phyloP scores from a whole-genome alignment of 2,329 filamentous ascomycete species.

The Colletotrichum lini region DNA sequence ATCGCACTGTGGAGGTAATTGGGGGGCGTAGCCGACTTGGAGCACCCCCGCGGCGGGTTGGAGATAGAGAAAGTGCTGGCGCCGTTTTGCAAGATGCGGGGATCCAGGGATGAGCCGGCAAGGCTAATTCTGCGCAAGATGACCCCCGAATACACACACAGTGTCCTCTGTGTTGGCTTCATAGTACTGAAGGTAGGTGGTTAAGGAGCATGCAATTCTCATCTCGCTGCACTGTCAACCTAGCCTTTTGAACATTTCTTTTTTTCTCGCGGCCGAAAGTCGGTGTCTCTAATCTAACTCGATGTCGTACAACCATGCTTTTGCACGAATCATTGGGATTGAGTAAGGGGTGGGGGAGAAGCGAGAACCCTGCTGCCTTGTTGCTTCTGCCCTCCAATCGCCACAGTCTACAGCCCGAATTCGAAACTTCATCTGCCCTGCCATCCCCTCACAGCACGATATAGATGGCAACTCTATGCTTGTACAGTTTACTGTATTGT shows the following conservation, averaged over 20 bases:
- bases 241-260: background rate
- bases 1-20: constrained; percentile 38
- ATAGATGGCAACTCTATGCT: constrained; percentile 21
- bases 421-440: background rate
- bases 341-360: background rate
- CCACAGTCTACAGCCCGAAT: background rate
- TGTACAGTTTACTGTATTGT: constrained; percentile 16
- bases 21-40: background rate
- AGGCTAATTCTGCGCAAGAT: background rate
- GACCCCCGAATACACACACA: constrained; percentile 5
- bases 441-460: constrained; percentile 9
- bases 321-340: background rate
- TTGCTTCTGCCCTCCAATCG: background rate
- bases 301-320: constrained; percentile 10
- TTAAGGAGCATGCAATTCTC: background rate
- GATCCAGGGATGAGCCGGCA: constrained; percentile 11
- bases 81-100: constrained; percentile 15
- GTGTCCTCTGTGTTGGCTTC: background rate
- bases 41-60: background rate
- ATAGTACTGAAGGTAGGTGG: background rate
- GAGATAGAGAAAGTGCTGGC: constrained; percentile 3
- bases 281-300: background rate
- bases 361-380: background rate
- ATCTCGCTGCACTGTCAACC: background rate
- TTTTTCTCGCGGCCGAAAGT: background rate